Percentiles rank a stretch among this genome's conserved stretches.
Conservation (phyloP, 2,329 filamentous ascomycete genomes). For the Ascochyta clinopodiicola region DNA sequence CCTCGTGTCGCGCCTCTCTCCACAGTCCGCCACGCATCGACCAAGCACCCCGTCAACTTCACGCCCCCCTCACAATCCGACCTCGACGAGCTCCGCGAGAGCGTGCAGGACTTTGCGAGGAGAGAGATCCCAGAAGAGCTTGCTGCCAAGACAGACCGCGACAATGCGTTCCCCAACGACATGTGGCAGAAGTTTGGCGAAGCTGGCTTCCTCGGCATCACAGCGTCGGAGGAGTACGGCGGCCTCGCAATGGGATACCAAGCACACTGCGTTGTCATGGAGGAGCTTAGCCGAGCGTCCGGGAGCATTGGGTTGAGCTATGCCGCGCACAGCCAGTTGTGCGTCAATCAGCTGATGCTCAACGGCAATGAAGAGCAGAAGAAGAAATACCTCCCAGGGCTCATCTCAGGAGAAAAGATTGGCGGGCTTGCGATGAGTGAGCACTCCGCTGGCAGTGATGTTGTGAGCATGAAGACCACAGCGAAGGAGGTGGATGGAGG, state of each 20-base stretch:
- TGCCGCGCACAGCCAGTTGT: slow-evolving; percentile 93
- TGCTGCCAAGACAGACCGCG: slow-evolving; percentile 80
- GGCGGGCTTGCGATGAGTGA: slow-evolving; percentile 96
- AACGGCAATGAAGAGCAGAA: slow-evolving; percentile 86
- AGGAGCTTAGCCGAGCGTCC: slow-evolving; percentile 89
- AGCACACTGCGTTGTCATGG: slow-evolving; percentile 93
- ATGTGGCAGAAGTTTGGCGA: slow-evolving; percentile 96
- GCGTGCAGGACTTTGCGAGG: slow-evolving; percentile 85
- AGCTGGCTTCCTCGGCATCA: slow-evolving; percentile 89
- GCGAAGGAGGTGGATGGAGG: slow-evolving; percentile 84
- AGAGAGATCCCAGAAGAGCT: slow-evolving; percentile 86
- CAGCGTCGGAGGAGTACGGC: slow-evolving; percentile 89
- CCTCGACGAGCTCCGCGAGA: slow-evolving; percentile 78
- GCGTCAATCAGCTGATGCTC: slow-evolving; percentile 93
- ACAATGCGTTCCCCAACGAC: slow-evolving; percentile 84
- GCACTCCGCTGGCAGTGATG: slow-evolving; percentile 87
- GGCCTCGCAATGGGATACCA: slow-evolving; percentile 94
- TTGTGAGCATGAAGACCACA: slow-evolving; percentile 92
- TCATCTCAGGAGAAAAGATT: slow-evolving; percentile 81
- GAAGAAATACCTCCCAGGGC: slow-evolving; percentile 75
- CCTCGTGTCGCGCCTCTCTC: slow-evolving; percentile 23
- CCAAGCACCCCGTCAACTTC: slow-evolving; percentile 73
- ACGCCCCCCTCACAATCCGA: slow-evolving; percentile 73
- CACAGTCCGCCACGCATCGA: slow-evolving; percentile 61
- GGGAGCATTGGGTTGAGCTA: slow-evolving; percentile 88